A percentile compares a stretch with the other conserved stretches of the same genome.
phyloP scores from a whole-genome alignment of 2,329 filamentous ascomycete genomes.

The Fusarium sp. region DNA sequence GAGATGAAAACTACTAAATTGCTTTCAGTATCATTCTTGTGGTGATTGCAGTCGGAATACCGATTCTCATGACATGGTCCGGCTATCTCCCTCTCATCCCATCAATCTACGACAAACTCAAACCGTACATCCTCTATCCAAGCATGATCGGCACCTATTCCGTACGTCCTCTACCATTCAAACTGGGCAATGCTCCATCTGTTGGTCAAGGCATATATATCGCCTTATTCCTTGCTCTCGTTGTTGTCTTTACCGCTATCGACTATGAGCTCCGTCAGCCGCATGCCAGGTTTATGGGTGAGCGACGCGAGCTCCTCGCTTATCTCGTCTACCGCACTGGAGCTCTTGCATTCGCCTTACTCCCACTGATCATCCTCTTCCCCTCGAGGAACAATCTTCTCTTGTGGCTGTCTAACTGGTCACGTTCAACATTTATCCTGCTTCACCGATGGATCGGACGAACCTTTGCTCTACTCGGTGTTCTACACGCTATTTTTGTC shows the following conservation, averaged over 20 bases:
- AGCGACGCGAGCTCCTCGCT: neutral
- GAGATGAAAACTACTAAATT: neutral
- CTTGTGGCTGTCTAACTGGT: slow-evolving; percentile 4
- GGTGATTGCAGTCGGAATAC: neutral
- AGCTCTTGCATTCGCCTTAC: neutral
- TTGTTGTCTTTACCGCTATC: neutral
- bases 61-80: neutral
- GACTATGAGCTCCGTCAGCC: slow-evolving; percentile 3
- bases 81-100: slow-evolving; percentile 1
- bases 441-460: slow-evolving; percentile 8
- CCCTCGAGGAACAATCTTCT: neutral
- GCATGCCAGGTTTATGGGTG: neutral
- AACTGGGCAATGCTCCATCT: slow-evolving; percentile 1
- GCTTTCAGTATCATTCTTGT: neutral
- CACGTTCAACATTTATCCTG: neutral
- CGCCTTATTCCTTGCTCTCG: neutral
- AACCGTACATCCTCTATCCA: slow-evolving; percentile 11
- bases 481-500: neutral
- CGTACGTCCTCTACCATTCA: neutral
- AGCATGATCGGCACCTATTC: slow-evolving; percentile 17
- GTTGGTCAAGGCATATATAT: slow-evolving; percentile 4
- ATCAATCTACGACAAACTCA: slow-evolving; percentile 6
- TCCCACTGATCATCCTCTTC: slow-evolving; percentile 1
- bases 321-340: slow-evolving; percentile 9
- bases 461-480: neutral